Conservation (phyloP, 352 stramenopile genomes). For the Lagenidium giganteum region DNA sequence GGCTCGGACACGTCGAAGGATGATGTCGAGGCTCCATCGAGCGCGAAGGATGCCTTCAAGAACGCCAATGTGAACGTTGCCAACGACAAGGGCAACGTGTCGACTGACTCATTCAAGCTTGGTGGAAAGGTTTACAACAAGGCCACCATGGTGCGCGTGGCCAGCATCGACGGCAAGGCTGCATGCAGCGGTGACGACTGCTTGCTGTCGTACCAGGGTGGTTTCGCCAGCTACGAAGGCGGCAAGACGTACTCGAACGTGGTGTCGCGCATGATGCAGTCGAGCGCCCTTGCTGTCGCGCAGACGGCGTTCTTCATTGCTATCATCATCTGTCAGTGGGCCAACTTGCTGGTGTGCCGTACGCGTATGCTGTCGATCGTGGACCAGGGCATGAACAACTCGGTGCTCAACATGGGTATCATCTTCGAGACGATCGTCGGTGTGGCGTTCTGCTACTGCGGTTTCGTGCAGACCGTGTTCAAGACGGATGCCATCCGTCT, state of each 20-base stretch:
- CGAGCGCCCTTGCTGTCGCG: slow-evolving; percentile 63
- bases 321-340: slow-evolving; percentile 80
- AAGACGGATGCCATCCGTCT: slow-evolving; percentile 69
- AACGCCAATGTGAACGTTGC: slow-evolving; percentile 11
- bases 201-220: slow-evolving; percentile 31
- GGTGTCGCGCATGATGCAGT: slow-evolving; percentile 65
- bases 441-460: slow-evolving; percentile 68
- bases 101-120: slow-evolving; percentile 18
- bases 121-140: slow-evolving; percentile 12
- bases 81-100: slow-evolving; percentile 15
- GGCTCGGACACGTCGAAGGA: slow-evolving; percentile 12
- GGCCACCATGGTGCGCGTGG: slow-evolving; percentile 10
- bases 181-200: slow-evolving; percentile 30
- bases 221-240: slow-evolving; percentile 29
- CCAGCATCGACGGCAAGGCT: slow-evolving; percentile 7
- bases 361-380: slow-evolving; percentile 81
- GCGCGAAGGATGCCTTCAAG: slow-evolving; percentile 19
- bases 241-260: slow-evolving; percentile 48
- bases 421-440: slow-evolving; percentile 82
- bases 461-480: slow-evolving; percentile 62
- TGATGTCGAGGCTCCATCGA: slow-evolving; percentile 14
- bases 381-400: slow-evolving; percentile 85
- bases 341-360: slow-evolving; percentile 84
- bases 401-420: slow-evolving; percentile 84
- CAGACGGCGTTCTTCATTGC: slow-evolving; percentile 80